Conservation (phyloP, 176 grass and related monocot species). For the Carex littledalei region DNA sequence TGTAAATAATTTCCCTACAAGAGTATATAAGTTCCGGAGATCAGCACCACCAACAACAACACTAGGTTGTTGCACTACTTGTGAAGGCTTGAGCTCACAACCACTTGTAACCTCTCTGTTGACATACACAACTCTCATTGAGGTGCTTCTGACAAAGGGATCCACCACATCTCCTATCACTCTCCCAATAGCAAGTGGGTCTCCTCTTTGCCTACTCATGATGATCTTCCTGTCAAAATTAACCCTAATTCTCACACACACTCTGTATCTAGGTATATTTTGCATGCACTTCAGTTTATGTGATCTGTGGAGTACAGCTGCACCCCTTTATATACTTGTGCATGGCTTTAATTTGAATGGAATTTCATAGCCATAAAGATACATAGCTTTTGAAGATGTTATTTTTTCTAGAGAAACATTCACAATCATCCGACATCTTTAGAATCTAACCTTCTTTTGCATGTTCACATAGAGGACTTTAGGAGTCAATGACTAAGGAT, state of each 20-base stretch:
- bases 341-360: not conserved
- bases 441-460: not conserved
- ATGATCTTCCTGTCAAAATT: constrained; percentile 14
- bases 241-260: not conserved
- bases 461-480: not conserved
- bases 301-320: not conserved
- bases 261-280: not conserved
- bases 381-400: not conserved
- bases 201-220: constrained; percentile 48
- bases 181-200: constrained; percentile 69
- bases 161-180: constrained; percentile 87
- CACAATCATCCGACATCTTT: not conserved
- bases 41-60: constrained; percentile 68
- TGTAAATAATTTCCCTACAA: constrained; percentile 37
- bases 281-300: not conserved
- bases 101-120: constrained; percentile 47
- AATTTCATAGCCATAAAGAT: not conserved
- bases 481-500: not conserved
- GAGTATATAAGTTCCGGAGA: constrained; percentile 79
- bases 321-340: constrained; percentile 13
- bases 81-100: constrained; percentile 78
- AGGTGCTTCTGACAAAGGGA: constrained; percentile 45
- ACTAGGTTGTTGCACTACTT: constrained; percentile 57
- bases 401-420: not conserved
- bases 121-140: constrained; percentile 40